Evolutionary conservation across 179 eudicot species (phyloP), one percentile per base, ranked within the genome.

Genomic region (Amaranthus tricolor): DNA sequence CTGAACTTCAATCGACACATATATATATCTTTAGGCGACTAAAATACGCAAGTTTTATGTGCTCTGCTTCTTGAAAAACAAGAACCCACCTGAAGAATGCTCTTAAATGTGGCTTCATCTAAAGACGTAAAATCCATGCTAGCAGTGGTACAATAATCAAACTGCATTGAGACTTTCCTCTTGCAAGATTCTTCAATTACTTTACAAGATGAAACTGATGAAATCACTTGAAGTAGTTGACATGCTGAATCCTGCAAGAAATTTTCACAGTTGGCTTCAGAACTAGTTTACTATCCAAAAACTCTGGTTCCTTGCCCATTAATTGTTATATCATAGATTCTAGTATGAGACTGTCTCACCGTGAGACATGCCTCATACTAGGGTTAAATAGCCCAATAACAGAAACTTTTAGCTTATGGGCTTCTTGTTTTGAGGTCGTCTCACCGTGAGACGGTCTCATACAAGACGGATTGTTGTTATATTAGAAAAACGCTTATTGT

Each of bases 221-320:
- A 83, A 66, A 91, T 84, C 76, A 90, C 96, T 88, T 79, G 97
- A 75, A 93, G 91, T 85, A 93, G 82, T 73, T 85, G 86, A 85
- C 92, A 91, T 45, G 87, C 90, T 7, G 98, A 87, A 80, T 89
- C 98, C 98, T 93, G 98, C 97, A 93, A 86, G 84, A 88, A 89
- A 93, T 74, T 82, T 76, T 74, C 74, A 70, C 54, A 81, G 88
- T 93, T 85, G 91, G 96, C 85, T 73, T 81, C 72, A 77, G 62
- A 77, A 74, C 74, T 74, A 78, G 73, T 84, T 85, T 82, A 88
- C 84, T 83, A 80, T 70, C 86, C 88, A 84, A 86, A 81, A 82
- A 69, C 83, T 86, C 90, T 86, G 87, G 89, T 84, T 88, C 95
- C 87, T 80, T 89, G 87, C 83, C 92, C 96, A 88, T 78, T 85